Percentiles rank a stretch among this genome's conserved stretches.
phyloP scores from a whole-genome alignment of 352 stramenopile species.

The Phytophthora colocasiae region DNA sequence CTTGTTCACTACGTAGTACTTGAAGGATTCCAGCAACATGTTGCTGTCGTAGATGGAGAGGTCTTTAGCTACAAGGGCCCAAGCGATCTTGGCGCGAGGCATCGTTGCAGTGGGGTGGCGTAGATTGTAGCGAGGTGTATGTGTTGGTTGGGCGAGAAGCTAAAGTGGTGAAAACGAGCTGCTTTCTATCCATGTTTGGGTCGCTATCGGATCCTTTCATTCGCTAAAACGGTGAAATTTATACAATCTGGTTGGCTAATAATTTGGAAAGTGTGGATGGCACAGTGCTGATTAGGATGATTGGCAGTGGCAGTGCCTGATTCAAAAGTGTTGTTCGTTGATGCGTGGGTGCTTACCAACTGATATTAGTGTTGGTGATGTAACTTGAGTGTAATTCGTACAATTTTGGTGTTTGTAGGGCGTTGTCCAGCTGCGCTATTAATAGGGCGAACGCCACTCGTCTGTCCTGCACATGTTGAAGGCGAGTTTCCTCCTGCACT shows the following conservation, averaged over 20 bases:
- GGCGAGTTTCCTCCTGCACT: background rate
- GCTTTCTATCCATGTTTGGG: no score
- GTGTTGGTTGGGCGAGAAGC: background rate
- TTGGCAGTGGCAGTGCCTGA: background rate
- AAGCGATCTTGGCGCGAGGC: background rate
- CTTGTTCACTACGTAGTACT: constrained; percentile 1
- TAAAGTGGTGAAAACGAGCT: background rate
- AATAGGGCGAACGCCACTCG: background rate
- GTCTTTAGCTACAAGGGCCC: constrained; percentile 7
- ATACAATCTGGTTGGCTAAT: no score
- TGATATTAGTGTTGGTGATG: background rate
- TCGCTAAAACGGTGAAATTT: no score
- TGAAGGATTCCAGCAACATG: constrained; percentile 6
- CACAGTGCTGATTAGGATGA: background rate
- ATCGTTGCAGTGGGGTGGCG: background rate
- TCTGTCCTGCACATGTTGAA: no score
- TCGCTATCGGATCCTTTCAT: no score
- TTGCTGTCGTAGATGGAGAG: constrained; percentile 5
- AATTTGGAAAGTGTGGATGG: no score
- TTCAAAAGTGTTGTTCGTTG: background rate
- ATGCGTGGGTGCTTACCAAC: background rate
- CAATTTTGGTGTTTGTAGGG: background rate
- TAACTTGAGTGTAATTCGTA: background rate
- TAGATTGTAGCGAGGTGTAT: background rate
- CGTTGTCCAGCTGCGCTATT: no score